Base-by-base conservation (phyloP, 225 moss, liverwort and hornwort species). In the Bryum argenteum region DNA sequence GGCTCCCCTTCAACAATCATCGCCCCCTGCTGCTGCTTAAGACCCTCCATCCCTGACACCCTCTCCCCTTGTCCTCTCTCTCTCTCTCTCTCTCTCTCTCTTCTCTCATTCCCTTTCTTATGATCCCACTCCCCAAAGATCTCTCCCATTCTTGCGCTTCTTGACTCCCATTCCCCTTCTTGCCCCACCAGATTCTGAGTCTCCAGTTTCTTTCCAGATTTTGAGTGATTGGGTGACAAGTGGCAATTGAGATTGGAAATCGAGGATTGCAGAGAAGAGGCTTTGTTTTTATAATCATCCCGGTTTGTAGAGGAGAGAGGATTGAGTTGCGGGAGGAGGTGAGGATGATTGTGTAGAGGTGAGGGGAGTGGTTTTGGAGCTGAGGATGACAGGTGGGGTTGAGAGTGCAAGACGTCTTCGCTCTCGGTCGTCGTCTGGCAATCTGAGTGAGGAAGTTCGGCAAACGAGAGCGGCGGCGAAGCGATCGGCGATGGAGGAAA, bases 401-500 rank as follows among this genome's bases (percentile, higher is more conserved):
- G 82, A 82, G n/a, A 80, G 76, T 80, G 82, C 28, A 67, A 64
- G 82, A 67, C 76, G 75, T 68, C 63, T 81, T 68, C 85, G 85
- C 54, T 74, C 75, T 41, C 78, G 80, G 44, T 69, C 81, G 22
- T 67, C 81, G 22, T 67, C 81, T 11, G 71, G 74, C 59, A 70
- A 66, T 26, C 42, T 76, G 17, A 74, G 80, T 45, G 87, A 81
- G 70, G 91, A 91, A 23, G 86, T 82, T 84, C 82, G 94, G 60
- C 90, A 89, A 50, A 97, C 96, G 1, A 71, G 96, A 72, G 91
- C 91, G 13, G 93, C 96, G 0, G 86, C 96, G 2, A 97, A 97
- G 67, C 84, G 96, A 83, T 91, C 96, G 40, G 91, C 96, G 13
- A 92, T 89, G 73, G 93, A 97, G 62, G 96, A 92, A 52, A 76